A percentile compares a stretch with the other conserved stretches of the same genome.
Evolutionary conservation across 2,329 filamentous ascomycete species (phyloP).

Genomic region (Colletotrichum eremochloae): DNA sequence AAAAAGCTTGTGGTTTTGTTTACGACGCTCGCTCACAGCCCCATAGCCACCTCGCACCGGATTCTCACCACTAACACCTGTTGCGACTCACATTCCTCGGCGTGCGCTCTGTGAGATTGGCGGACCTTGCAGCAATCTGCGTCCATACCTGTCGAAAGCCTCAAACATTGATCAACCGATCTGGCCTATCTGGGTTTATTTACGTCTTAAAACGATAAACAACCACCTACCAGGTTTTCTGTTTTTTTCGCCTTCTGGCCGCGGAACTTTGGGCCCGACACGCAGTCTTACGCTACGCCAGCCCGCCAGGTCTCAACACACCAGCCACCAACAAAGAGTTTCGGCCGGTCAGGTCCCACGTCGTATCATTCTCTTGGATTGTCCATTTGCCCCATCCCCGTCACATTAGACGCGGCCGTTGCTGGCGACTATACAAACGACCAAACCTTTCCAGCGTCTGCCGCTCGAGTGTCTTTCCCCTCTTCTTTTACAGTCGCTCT

Average conservation of each 20-base stretch:
- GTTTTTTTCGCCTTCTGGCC: background rate
- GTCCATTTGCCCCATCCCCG: conserved; percentile 32
- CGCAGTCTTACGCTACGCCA: conserved; percentile 11
- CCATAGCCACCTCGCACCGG: conserved; percentile 4
- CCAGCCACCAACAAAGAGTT: conserved; percentile 37
- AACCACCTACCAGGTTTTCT: conserved; percentile 10
- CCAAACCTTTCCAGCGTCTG: conserved; percentile 23
- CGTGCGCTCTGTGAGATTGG: conserved; percentile 29
- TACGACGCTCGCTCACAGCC: conserved; percentile 28
- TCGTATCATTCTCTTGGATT: conserved; percentile 28
- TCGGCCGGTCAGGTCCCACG: conserved; percentile 35
- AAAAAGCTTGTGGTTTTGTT: background rate
- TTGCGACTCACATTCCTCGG: conserved; percentile 35
- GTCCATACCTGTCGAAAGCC: conserved; percentile 29
- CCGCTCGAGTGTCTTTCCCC: conserved; percentile 22
- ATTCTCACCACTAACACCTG: conserved; percentile 16
- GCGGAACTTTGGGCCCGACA: conserved; percentile 14
- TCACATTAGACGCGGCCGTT: conserved; percentile 25
- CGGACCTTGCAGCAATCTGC: conserved; percentile 20
- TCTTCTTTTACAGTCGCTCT: conserved; percentile 30
- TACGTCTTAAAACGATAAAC: conserved; percentile 18
- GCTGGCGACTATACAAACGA: conserved; percentile 36
- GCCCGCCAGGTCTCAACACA: conserved; percentile 29
- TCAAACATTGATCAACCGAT: background rate
- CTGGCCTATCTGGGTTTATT: background rate